Base-by-base conservation (phyloP, 805 yeast species). In the Metschnikowia baotianmanensis region DNA sequence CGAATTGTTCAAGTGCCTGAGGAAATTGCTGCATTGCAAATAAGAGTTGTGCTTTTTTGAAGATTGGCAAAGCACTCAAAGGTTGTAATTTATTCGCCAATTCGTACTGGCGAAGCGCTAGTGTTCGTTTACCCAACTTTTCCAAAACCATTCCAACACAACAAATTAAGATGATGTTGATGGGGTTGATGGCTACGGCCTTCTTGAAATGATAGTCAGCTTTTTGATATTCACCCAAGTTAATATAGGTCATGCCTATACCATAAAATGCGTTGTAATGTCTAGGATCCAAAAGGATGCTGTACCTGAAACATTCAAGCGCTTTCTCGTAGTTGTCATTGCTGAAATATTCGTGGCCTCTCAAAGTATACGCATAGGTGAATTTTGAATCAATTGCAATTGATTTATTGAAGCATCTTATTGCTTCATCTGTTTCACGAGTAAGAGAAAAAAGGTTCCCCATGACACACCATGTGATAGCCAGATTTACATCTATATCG, bases 181-280 rank as follows among this genome's bases (percentile, higher is more conserved):
- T 83, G 1, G 97, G 96, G 57, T 93, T 93, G 35, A 93, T 87
- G 26, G 83, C 77, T 12, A 86, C 78, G 0, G 98, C 98, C 55
- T 84, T 86, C 40, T 88, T 70, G 66, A 91, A 88, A 61, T 88
- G 95, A 47, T 80, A 78, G 54, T 88, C 90, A 1, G 98, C 96
- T 53, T 80, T 80, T 31, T 77, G 79, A 55, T 80, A 80, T 52
- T 87, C 89, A 5, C 97, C 98, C 38, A 89, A 65, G 55, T 88
- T 86, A 59, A 88, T 75, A 59, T 82, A 84, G 21, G 89, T 95
- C 91, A 89, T 88, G 6, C 98, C 99, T 42, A 93, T 77, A 20
- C 99, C 99, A 56, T 93, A 93, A 55, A 90, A 80, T 0, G 98
- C 97, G 62, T 91, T 93, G 62, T 90, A 93, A 58, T 88, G 96